Evolutionary conservation across 257 asterid genomes (phyloP).

Genomic region (Solanum pimpinellifolium): DNA sequence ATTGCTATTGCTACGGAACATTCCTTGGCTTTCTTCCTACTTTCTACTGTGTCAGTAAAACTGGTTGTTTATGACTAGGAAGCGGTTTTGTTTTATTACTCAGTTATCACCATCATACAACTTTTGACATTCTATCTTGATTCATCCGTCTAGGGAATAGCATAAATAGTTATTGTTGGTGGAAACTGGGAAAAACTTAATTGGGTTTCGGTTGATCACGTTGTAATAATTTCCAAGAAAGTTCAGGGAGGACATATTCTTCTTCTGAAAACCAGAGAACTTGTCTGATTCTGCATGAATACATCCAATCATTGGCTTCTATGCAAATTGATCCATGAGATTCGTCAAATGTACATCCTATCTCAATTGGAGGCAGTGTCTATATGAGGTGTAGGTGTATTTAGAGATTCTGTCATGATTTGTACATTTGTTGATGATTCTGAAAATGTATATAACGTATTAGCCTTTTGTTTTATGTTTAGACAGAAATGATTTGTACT

Average conservation of each 20-base stretch:
- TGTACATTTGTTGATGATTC: not conserved
- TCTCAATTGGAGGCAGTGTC: not conserved
- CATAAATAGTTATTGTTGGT: not conserved
- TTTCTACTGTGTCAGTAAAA: not conserved
- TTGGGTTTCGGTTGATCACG: not conserved
- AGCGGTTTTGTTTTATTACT: not conserved
- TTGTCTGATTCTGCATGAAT: not conserved
- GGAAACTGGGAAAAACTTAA: not conserved
- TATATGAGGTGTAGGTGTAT: not conserved
- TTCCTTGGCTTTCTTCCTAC: not conserved
- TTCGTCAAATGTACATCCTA: not conserved
- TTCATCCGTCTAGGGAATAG: not conserved
- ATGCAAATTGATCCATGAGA: not conserved
- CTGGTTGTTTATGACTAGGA: not conserved
- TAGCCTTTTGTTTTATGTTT: not conserved
- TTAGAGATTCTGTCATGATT: not conserved
- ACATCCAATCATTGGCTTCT: not conserved
- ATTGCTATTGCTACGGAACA: not conserved
- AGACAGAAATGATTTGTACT: not conserved
- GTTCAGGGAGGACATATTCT: not conserved
- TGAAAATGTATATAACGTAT: not conserved
- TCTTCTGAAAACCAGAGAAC: not conserved
- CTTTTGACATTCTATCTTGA: not conserved
- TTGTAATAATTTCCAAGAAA: not conserved
- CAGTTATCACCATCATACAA: not conserved